Conservation (phyloP, 2,329 filamentous ascomycete species). For the Aureobasidium mangrovei region DNA sequence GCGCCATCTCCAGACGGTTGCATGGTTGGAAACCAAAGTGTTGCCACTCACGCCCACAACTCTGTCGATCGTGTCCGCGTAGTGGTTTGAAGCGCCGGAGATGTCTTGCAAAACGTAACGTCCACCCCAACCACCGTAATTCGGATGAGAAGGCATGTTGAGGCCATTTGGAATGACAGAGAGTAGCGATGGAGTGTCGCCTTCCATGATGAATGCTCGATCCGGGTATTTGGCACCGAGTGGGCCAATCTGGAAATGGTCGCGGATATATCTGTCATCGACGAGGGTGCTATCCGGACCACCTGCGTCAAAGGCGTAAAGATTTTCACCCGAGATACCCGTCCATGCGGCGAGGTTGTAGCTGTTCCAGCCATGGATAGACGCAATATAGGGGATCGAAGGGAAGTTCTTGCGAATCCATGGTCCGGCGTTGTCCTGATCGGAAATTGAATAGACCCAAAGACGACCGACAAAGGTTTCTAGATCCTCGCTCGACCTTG, state of each 20-base stretch:
- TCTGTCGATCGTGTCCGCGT: slow-evolving; percentile 31
- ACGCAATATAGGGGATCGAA: slow-evolving; percentile 47
- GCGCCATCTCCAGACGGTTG: slow-evolving; percentile 47
- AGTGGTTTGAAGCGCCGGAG: slow-evolving; percentile 28
- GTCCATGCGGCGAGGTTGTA: slow-evolving; percentile 48
- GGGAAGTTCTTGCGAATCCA: slow-evolving; percentile 50
- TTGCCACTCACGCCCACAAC: slow-evolving; percentile 28
- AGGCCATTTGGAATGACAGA: slow-evolving; percentile 43
- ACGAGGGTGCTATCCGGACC: slow-evolving; percentile 43
- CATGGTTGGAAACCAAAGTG: slow-evolving; percentile 36
- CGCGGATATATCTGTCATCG: slow-evolving; percentile 43
- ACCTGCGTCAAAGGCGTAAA: slow-evolving; percentile 40
- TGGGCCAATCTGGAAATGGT: slow-evolving; percentile 45
- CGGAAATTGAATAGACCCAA: slow-evolving; percentile 48
- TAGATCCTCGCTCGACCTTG: slow-evolving; percentile 24
- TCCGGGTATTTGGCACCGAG: slow-evolving; percentile 37
- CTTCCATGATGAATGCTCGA: slow-evolving; percentile 45
- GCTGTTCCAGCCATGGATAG: slow-evolving; percentile 48
- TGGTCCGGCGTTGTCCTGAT: slow-evolving; percentile 49
- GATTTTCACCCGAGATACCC: slow-evolving; percentile 45
- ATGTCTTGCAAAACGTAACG: slow-evolving; percentile 34
- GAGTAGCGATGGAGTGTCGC: slow-evolving; percentile 45
- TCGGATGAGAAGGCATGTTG: slow-evolving; percentile 36
- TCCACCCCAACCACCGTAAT: slow-evolving; percentile 44
- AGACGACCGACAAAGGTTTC: slow-evolving; percentile 34